A percentile compares a stretch with the other conserved stretches of the same genome.
Conservation (phyloP, 192 early-diverging fungal species). For the Linderina pennispora region DNA sequence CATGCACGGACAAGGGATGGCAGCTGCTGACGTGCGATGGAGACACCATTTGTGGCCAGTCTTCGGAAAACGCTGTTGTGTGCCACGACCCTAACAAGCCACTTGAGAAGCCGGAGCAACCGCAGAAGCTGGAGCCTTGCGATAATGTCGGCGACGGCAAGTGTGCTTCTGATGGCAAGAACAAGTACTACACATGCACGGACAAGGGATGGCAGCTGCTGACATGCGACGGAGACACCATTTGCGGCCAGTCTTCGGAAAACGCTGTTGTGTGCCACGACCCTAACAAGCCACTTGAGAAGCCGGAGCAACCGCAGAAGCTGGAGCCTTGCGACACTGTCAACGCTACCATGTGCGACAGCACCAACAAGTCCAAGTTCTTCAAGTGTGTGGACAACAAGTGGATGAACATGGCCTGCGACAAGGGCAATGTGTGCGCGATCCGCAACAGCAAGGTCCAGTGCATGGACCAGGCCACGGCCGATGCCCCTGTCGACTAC, state of each 20-base stretch:
- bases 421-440: constrained; percentile 21
- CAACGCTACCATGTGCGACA: constrained; percentile 23
- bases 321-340: constrained; percentile 10
- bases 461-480: constrained; percentile 11
- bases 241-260: constrained; percentile 2
- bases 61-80: background rate
- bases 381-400: constrained; percentile 18
- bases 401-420: constrained; percentile 24
- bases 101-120: background rate
- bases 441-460: constrained; percentile 19
- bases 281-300: background rate
- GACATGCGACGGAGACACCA: constrained; percentile 2
- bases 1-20: constrained; percentile 1
- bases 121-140: constrained; percentile 3
- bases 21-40: background rate
- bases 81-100: constrained; percentile 2
- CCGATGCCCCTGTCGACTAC: background rate
- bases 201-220: background rate
- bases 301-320: background rate
- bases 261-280: constrained; percentile 5
- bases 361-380: constrained; percentile 8
- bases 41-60: background rate
- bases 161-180: constrained; percentile 13
- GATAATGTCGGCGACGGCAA: constrained; percentile 11
- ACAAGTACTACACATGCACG: constrained; percentile 4